Evolutionary conservation across 2,329 filamentous ascomycete species (phyloP).

Genomic region (Colletotrichum sp.): DNA sequence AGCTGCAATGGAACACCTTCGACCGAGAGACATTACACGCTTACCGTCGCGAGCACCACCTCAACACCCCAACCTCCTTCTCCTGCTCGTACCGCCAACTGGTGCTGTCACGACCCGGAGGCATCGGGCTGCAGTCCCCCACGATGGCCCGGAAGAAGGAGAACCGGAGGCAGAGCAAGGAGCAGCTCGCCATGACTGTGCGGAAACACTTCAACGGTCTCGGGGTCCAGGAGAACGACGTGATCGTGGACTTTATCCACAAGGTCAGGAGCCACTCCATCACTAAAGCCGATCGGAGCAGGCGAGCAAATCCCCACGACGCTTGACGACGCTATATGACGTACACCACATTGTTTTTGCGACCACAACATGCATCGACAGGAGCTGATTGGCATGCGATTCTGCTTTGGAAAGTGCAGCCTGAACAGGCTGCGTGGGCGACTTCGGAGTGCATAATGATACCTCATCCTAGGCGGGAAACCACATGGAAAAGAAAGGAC

Average conservation of each 20-base stretch:
- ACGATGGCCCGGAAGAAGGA: conserved; percentile 74
- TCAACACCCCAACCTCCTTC: conserved; percentile 75
- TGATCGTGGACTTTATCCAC: conserved; percentile 81
- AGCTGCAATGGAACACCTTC: conserved; percentile 73
- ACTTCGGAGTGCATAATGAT: conserved; percentile 22
- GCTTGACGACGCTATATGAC: conserved; percentile 8
- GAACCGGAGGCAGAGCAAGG: conserved; percentile 71
- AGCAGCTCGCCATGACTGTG: conserved; percentile 73
- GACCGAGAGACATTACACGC: conserved; percentile 72
- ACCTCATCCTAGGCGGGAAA: conserved; percentile 16
- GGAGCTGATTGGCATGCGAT: background rate
- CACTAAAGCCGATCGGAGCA: conserved; percentile 16
- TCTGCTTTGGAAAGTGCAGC: background rate
- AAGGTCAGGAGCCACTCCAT: conserved; percentile 50
- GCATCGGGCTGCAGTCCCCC: conserved; percentile 75
- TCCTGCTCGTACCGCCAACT: conserved; percentile 66
- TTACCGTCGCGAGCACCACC: conserved; percentile 76
- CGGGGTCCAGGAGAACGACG: conserved; percentile 81
- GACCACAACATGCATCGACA: background rate
- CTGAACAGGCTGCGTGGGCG: conserved; percentile 10
- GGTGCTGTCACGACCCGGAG: conserved; percentile 63
- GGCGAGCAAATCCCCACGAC: conserved; percentile 12
- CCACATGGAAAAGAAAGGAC: background rate
- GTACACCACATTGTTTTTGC: background rate
- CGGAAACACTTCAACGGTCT: conserved; percentile 85